Base-by-base conservation (phyloP, 352 stramenopile species). In the Pythium pectinolyticum region DNA sequence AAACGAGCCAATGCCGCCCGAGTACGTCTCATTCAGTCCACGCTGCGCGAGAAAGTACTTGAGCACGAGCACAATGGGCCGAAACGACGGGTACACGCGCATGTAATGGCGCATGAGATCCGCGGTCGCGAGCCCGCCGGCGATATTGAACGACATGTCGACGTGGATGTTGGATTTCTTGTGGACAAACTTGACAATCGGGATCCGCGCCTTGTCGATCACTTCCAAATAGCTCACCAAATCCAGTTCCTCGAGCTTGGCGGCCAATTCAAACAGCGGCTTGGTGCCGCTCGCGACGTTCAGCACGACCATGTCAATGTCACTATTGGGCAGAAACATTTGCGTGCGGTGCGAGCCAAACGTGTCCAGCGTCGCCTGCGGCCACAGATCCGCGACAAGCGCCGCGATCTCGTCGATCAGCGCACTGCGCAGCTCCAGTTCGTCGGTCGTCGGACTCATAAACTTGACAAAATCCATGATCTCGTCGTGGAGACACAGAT, bases 101-200 rank as follows among this genome's bases (percentile, higher is more conserved):
- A 98, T 91, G 47, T 97, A 98, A 41, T 90, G 78, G 60, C 87
- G 90, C 53, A 98, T 90, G 0, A 98, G 69, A 57, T 92, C 80
- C 1, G 89, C 92, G 2, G 88, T 97, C 27, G 88, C 81, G 3
- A 94, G 72, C 10, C 94, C 94, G 8, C 75, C 80, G 1, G 66
- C 74, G 53, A 96, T 70, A 68, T 96, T 94, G 65, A 98, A 98
- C 48, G 85, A 98, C 34, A 99, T 77, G 50, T 99, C 96, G 22
- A 98, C 77, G 28, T 94, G 80, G 49, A 98, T 90, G 27, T 86
- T 81, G 27, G 83, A 94, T 1, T 80, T 68, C 57, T 88, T 90
- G 73, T 98, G 82, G 25, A 96, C 94, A 63, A 98, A 95, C 82
- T 99, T 99, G 59, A 99, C 95, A 61, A 98, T 95, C 32, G 96